Conservation (phyloP, 2,329 filamentous ascomycete species). For the Verticillium alfalfae region DNA sequence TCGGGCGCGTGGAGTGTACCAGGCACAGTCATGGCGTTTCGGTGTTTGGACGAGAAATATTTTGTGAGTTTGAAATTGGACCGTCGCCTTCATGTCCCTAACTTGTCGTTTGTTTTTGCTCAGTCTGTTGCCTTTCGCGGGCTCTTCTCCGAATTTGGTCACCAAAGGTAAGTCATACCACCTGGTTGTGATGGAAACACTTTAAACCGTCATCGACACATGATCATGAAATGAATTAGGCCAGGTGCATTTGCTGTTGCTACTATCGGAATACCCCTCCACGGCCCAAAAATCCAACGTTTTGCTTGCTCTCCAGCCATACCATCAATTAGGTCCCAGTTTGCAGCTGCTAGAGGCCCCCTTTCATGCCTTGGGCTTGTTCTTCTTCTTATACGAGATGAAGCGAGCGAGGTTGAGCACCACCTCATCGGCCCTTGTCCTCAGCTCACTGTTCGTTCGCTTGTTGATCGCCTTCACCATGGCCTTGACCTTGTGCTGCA, state of each 20-base stretch:
- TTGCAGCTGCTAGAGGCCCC: background rate
- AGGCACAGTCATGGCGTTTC: background rate
- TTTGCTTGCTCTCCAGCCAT: background rate
- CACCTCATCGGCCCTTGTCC: conserved; percentile 54
- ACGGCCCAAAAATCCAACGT: background rate
- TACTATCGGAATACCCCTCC: background rate
- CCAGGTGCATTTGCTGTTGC: background rate
- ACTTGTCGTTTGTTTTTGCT: conserved; percentile 1
- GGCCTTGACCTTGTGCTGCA: conserved; percentile 46
- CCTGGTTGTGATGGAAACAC: background rate
- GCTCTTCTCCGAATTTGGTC: background rate
- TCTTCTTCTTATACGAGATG: conserved; percentile 59
- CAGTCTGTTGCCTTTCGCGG: background rate
- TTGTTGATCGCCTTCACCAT: conserved; percentile 59
- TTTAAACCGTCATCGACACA: background rate
- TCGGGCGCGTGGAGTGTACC: background rate
- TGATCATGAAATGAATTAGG: background rate
- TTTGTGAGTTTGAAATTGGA: conserved; percentile 11
- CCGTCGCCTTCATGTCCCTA: conserved; percentile 9
- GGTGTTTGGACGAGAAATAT: background rate
- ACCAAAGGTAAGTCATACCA: background rate
- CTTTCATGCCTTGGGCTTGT: conserved; percentile 25
- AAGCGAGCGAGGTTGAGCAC: conserved; percentile 57
- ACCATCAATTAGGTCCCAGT: background rate
- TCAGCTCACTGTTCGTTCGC: conserved; percentile 49